Evolutionary conservation across 2,329 filamentous ascomycete genomes (phyloP).

Genomic region (Hypoxylon sp.): DNA sequence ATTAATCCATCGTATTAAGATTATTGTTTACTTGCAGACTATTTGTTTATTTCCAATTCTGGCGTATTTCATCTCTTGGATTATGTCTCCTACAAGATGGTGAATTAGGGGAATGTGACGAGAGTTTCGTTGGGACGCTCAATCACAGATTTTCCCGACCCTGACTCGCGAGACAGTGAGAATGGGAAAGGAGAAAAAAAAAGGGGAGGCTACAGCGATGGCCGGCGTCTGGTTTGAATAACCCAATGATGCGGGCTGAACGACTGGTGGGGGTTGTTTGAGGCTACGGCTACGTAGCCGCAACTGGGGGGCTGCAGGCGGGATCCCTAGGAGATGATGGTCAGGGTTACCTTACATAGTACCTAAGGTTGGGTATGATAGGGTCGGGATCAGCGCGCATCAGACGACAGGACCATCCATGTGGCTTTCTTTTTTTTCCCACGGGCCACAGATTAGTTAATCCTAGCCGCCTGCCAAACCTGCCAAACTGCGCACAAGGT

Average conservation of each 20-base stretch:
- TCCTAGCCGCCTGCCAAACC: slow-evolving; percentile 15
- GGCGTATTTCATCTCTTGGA: slow-evolving; percentile 13
- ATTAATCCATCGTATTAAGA: slow-evolving; percentile 44
- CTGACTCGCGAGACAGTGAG: slow-evolving; percentile 28
- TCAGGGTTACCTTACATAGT: slow-evolving; percentile 16
- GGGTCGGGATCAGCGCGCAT: slow-evolving; percentile 38
- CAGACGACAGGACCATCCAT: slow-evolving; percentile 35
- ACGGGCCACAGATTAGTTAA: slow-evolving; percentile 19
- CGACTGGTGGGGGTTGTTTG: slow-evolving; percentile 44
- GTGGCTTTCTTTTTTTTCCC: slow-evolving; percentile 25
- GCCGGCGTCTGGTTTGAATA: slow-evolving; percentile 39
- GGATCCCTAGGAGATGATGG: slow-evolving; percentile 26
- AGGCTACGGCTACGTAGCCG: slow-evolving; percentile 43
- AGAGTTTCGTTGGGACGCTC: slow-evolving; percentile 30
- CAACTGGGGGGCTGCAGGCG: slow-evolving; percentile 37
- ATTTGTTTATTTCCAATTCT: slow-evolving; percentile 42
- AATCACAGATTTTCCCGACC: slow-evolving; percentile 18
- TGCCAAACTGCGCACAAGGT: slow-evolving; percentile 1
- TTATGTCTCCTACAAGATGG: slow-evolving; percentile 23
- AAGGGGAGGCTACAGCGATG: slow-evolving; percentile 30
- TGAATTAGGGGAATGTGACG: slow-evolving; percentile 38
- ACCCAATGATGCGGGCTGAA: slow-evolving; percentile 36
- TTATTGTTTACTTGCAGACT: slow-evolving; percentile 41
- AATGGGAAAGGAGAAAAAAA: slow-evolving; percentile 25
- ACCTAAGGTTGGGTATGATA: slow-evolving; percentile 19